Base-by-base conservation (phyloP, 2,329 filamentous ascomycete genomes). In the Furcasterigmium furcatum region DNA sequence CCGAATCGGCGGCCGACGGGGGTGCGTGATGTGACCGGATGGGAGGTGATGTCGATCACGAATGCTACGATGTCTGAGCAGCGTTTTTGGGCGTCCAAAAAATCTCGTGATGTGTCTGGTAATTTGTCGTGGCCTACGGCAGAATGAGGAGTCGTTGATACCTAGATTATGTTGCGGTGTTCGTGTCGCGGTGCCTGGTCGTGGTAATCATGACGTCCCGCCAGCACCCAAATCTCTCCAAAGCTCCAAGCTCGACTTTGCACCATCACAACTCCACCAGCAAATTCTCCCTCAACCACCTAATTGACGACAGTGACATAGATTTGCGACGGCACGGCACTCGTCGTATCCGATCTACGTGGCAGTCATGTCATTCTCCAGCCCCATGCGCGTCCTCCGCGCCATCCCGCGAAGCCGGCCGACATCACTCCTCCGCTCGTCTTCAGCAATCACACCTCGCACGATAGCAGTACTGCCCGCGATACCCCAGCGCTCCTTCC, bases 401-500 rank as follows among this genome's bases (percentile, higher is more conserved):
- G 41, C 32, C 8, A 30, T 43, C 18, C 40, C 40, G 19, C 19
- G 40, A 13, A 32, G 18, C 20, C 40, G 29, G 10, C n/a, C n/a
- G n/a, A 19, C 18, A 4, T 35, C 30, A n/a, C 29, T 25, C 22
- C 16, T 24, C 30, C 8, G 7, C 7, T 27, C 24, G 7, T 7
- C 12, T 7, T 27, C 24, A 12, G 12, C n/a, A 4, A 19, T 16
- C n/a, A 36, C 34, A 36, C 18, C 34, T 18, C 9, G 34, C 16
- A 18, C 34, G 9, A 18, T 6, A 36, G 34, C 34, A 14, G 7
- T 5, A 3, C 34, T 36, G 34, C 16, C 34, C 34, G 34, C 27
- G 13, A 21, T 27, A 21, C 4, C 34, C 35, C n/a, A 21, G 9
- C 48, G 27, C 21, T 18, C 16, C 30, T 36, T 63, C 40, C 59